Conservation (phyloP, 2,329 filamentous ascomycete genomes). For the Calycina marina region DNA sequence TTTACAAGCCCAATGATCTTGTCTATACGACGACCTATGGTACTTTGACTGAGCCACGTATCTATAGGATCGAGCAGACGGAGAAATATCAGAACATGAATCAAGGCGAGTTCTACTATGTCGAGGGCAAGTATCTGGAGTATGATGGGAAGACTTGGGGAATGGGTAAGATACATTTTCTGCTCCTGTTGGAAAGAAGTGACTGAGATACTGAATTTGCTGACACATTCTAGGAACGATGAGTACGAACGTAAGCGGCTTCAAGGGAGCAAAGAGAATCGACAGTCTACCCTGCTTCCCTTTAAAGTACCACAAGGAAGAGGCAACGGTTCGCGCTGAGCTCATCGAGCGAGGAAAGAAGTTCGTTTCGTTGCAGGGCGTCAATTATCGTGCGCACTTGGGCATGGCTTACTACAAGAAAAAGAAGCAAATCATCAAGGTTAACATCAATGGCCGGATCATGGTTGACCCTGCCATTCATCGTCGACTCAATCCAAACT, state of each 20-base stretch:
- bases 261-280: slow-evolving; percentile 73
- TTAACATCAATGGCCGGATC: slow-evolving; percentile 73
- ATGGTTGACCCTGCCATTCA: slow-evolving; percentile 81
- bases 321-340: slow-evolving; percentile 45
- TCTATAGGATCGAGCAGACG: slow-evolving; percentile 68
- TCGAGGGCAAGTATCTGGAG: slow-evolving; percentile 70
- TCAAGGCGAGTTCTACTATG: slow-evolving; percentile 59
- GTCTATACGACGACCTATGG: slow-evolving; percentile 68
- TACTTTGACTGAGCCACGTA: slow-evolving; percentile 58
- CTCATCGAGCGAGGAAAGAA: slow-evolving; percentile 73
- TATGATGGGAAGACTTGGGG: slow-evolving; percentile 82
- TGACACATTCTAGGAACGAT: slow-evolving; percentile 30
- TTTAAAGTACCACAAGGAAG: slow-evolving; percentile 63
- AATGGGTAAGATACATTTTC: slow-evolving; percentile 33
- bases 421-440: slow-evolving; percentile 59
- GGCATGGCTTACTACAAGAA: slow-evolving; percentile 78
- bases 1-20: slow-evolving; percentile 78
- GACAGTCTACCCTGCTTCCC: slow-evolving; percentile 65
- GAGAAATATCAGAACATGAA: slow-evolving; percentile 55
- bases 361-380: slow-evolving; percentile 67
- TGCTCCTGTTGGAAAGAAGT: too few relatives aligned
- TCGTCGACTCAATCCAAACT: slow-evolving; percentile 75
- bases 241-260: slow-evolving; percentile 53
- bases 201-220: neutral
- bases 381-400: slow-evolving; percentile 70